Conservation (phyloP, 495 filamentous ascomycete species). For the Aspergillus cristatus region DNA sequence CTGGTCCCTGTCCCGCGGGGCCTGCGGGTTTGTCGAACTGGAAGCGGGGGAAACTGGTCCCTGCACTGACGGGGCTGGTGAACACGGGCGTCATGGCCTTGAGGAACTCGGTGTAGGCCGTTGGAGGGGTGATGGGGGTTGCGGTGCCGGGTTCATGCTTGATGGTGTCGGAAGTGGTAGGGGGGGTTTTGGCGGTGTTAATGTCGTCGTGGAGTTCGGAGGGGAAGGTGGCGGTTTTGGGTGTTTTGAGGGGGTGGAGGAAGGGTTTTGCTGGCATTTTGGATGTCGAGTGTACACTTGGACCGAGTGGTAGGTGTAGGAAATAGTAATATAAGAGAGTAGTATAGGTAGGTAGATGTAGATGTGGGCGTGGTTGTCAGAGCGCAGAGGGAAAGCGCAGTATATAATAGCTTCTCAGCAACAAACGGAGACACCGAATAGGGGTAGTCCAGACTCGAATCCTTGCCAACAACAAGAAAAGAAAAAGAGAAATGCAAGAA, state of each 20-base stretch:
- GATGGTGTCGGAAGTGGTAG: conserved; percentile 21
- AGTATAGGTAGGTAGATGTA: too few species aligned
- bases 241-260: conserved; percentile 67
- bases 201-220: conserved; percentile 53
- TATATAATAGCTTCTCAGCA: too few species aligned
- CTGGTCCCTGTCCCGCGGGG: conserved; percentile 1
- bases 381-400: too few species aligned
- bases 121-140: conserved; percentile 88
- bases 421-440: too few species aligned
- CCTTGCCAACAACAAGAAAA: too few species aligned
- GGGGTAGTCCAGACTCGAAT: too few species aligned
- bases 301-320: too few species aligned
- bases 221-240: conserved; percentile 66
- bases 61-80: conserved; percentile 30
- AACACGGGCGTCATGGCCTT: conserved; percentile 65
- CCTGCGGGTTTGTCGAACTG: conserved; percentile 13
- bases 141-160: conserved; percentile 47
- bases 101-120: conserved; percentile 87
- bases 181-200: too few species aligned
- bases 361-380: too few species aligned
- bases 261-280: conserved; percentile 50
- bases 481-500: too few species aligned
- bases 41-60: conserved; percentile 23
- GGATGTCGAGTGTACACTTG: conserved; percentile 24
- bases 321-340: too few species aligned